Conservation (phyloP, 768 basidiomycete species). For the Pleurotus eryngii region DNA sequence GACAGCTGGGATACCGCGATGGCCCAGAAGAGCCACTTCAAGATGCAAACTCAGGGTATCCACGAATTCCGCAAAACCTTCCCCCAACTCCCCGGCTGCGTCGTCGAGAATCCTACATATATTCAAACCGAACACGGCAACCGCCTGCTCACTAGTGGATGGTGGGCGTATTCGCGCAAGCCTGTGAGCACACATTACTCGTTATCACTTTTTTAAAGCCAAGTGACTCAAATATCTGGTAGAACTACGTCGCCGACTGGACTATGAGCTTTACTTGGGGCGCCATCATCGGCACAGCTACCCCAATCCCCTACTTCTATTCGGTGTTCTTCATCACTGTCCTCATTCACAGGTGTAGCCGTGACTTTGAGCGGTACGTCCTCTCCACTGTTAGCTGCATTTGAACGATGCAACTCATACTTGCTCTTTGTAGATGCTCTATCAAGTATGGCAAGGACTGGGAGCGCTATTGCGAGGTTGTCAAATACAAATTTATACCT, state of each 20-base stretch:
- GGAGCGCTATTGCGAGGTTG: conserved; percentile 84
- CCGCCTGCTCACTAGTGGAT: conserved; percentile 86
- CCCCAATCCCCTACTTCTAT: conserved; percentile 94
- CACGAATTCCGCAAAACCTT: conserved; percentile 84
- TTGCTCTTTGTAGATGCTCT: conserved; percentile 53
- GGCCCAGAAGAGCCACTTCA: conserved; percentile 97
- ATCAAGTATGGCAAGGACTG: conserved; percentile 94
- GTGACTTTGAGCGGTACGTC: conserved; percentile 88
- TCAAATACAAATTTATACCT: conserved; percentile 90
- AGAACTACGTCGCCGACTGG: conserved; percentile 97
- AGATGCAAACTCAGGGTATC: conserved; percentile 93
- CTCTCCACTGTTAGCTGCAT: neutral
- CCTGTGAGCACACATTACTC: conserved; percentile 52
- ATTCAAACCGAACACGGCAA: conserved; percentile 96
- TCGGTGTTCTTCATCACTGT: conserved; percentile 95
- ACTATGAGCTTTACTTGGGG: conserved; percentile 84
- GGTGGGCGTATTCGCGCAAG: conserved; percentile 94
- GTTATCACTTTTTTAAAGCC: neutral
- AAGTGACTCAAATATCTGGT: neutral
- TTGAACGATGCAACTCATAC: neutral
- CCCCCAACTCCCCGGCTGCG: conserved; percentile 86
- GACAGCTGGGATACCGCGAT: conserved; percentile 88
- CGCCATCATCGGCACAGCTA: conserved; percentile 67
- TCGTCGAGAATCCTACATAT: conserved; percentile 81
- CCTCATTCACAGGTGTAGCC: conserved; percentile 83